Percentiles rank a stretch among this genome's conserved stretches.
These are phyloP conservation scores for Wickerhamia fluorescens DNA, from an alignment of 805 yeast species.

Conservation along the genomic window DNA sequence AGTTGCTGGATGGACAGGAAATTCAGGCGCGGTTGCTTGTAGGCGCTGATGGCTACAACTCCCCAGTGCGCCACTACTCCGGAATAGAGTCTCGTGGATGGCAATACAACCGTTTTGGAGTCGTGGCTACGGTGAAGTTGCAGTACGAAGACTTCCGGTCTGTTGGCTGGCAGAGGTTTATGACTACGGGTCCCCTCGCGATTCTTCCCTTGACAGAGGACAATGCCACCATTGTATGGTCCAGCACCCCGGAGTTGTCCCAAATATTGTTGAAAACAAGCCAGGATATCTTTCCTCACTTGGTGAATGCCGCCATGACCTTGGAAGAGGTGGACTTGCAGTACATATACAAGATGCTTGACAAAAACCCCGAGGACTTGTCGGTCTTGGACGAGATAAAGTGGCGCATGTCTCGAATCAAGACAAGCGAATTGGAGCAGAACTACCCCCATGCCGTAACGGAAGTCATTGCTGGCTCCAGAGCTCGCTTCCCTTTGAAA, in stretches of 20 bases:
- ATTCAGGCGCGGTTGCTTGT: conserved; percentile 69
- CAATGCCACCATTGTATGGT: conserved; percentile 91
- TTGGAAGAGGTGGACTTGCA: conserved; percentile 70
- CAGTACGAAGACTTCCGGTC: conserved; percentile 64
- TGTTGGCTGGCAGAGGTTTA: conserved; percentile 90
- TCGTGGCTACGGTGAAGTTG: conserved; percentile 81
- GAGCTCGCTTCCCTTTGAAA: conserved; percentile 86
- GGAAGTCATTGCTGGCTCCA: conserved; percentile 51
- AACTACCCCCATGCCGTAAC: conserved; percentile 61
- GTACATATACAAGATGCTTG: conserved; percentile 47
- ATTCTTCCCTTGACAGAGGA: conserved; percentile 81
- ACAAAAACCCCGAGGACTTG: conserved; percentile 34
- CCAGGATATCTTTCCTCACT: conserved; percentile 54
- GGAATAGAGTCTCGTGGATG: conserved; percentile 86
- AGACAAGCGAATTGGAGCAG: conserved; percentile 45
- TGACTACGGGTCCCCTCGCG: conserved; percentile 90
- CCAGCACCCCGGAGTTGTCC: conserved; percentile 72
- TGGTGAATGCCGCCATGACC: conserved; percentile 85
- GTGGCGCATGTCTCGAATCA: conserved; percentile 53
- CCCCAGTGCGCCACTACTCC: conserved; percentile 82
- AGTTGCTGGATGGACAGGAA: conserved; percentile 55
- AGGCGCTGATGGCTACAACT: conserved; percentile 95
- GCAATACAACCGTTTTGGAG: conserved; percentile 82
- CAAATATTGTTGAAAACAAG: conserved; percentile 51
- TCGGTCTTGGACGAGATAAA: conserved; percentile 59